Evolutionary conservation across 1,139 yeast genomes (phyloP), one percentile per base, ranked within the genome.

Genomic region (Pichia norvegensis): DNA sequence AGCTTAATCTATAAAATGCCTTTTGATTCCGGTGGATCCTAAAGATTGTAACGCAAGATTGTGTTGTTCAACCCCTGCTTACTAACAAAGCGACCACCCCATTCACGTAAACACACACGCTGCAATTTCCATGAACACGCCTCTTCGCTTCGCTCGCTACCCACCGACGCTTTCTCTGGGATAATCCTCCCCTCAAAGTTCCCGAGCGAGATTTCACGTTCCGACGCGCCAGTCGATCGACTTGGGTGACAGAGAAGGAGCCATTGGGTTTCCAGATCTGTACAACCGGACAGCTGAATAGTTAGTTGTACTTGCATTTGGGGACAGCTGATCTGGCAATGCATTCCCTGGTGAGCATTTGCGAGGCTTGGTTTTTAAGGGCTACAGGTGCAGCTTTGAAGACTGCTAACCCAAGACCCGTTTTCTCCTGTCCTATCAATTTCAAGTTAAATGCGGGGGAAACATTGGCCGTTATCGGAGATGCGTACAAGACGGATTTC

Each of bases 391-490:
- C 29, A 1, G 14, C 31, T 4, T 14, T 36, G 2, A 38, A 29
- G n/a, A 42, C 43, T 8, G 42, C 38, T 9, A 38, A 43, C n/a
- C 41, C 45, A 11, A 50, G 43, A 14, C 46, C 46, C 6, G 46
- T 59, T 4, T 61, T 61, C 40, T 43, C 46, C 6, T 52, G 59
- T 2, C 59, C 64, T 21, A 49, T 68, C 14, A 47, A 55, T 25
- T 63, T 69, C 43, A 50, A 57, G 22, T 56, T 68, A 11, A 41
- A 48, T 4, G 50, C 56, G 19, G 52, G 60, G 16, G 69, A 75
- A 50, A 64, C 65, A 46, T 73, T 80, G 76, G 82, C 79, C 1
- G 55, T 78, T 16, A 62, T 74, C 7, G 83, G 83, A 0, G 52
- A 51, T 20, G 65, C 74, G 1, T 52, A 62, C 33, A 76, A 76